Evolutionary conservation across 1,284 basidiomycete species (phyloP).

Genomic region (Hypsizygus ulmarius): DNA sequence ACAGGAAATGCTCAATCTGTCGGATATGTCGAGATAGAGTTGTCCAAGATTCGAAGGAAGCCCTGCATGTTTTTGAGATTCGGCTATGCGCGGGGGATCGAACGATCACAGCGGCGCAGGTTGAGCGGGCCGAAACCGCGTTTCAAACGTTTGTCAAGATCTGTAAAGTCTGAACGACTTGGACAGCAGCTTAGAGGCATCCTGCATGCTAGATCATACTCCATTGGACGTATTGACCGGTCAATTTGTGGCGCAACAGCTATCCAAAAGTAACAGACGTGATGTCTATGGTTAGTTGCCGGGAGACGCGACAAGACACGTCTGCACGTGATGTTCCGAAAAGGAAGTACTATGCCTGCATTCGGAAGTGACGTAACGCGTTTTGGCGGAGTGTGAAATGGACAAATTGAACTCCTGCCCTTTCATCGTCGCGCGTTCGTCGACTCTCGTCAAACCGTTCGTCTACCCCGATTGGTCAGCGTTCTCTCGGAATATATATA

Average conservation of each 20-base stretch:
- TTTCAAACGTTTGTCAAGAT: conserved; percentile 14
- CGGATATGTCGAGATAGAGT: neutral
- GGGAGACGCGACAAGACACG: conserved; percentile 15
- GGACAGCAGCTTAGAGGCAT: neutral
- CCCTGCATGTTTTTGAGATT: neutral
- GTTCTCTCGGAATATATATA: conserved; percentile 23
- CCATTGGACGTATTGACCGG: conserved; percentile 15
- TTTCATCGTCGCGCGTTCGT: conserved; percentile 12
- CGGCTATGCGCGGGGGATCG: conserved; percentile 11
- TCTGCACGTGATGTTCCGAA: conserved; percentile 17
- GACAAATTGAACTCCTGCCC: conserved; percentile 8
- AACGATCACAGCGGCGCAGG: conserved; percentile 9
- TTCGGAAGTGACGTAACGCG: conserved; percentile 19
- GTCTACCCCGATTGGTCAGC: conserved; percentile 22
- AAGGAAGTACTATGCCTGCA: conserved; percentile 19
- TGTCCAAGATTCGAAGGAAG: neutral
- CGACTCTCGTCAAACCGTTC: conserved; percentile 16
- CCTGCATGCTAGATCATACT: conserved; percentile 8
- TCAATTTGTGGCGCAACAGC: conserved; percentile 25
- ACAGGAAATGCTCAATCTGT: conserved; percentile 8
- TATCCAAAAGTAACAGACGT: conserved; percentile 8
- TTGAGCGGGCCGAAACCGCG: conserved; percentile 6
- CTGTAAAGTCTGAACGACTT: conserved; percentile 10
- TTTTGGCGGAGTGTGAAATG: conserved; percentile 19
- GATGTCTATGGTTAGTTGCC: conserved; percentile 15